Conservation (phyloP, 805 yeast species). For the Candida pseudoglaebosa region DNA sequence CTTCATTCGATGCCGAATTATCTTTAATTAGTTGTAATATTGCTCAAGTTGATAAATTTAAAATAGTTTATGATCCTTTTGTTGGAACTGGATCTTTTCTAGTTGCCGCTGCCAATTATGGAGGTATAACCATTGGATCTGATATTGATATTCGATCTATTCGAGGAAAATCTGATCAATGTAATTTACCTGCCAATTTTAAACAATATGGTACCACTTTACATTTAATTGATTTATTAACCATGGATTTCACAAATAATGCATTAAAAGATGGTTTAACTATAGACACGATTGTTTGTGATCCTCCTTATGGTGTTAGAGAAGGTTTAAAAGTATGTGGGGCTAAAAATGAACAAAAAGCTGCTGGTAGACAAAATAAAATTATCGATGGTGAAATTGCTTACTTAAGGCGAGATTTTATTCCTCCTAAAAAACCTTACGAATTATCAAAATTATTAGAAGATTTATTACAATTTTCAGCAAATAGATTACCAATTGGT, state of each 20-base stretch:
- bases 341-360: constrained; percentile 61
- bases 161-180: constrained; percentile 59
- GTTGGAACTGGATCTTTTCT: constrained; percentile 95
- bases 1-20: constrained; percentile 93
- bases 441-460: constrained; percentile 71
- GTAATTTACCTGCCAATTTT: constrained; percentile 63
- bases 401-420: constrained; percentile 71
- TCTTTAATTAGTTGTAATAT: constrained; percentile 84
- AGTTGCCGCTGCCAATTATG: constrained; percentile 81
- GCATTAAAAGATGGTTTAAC: constrained; percentile 60
- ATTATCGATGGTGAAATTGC: constrained; percentile 80
- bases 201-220: constrained; percentile 60
- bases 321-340: constrained; percentile 95
- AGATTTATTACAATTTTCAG: constrained; percentile 72
- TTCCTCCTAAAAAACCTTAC: constrained; percentile 91
- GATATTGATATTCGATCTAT: constrained; percentile 84
- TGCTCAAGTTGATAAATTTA: constrained; percentile 65
- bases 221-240: constrained; percentile 67
- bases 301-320: constrained; percentile 97
- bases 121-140: constrained; percentile 77
- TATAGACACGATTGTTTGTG: constrained; percentile 84
- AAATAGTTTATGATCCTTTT: constrained; percentile 86
- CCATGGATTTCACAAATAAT: constrained; percentile 94
- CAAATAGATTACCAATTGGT: constrained; percentile 61
- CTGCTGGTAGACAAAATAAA: constrained; percentile 66